Evolutionary conservation across 257 asterid species (phyloP), one percentile per base, ranked within the genome.

Genomic region (Plantago elongata): DNA sequence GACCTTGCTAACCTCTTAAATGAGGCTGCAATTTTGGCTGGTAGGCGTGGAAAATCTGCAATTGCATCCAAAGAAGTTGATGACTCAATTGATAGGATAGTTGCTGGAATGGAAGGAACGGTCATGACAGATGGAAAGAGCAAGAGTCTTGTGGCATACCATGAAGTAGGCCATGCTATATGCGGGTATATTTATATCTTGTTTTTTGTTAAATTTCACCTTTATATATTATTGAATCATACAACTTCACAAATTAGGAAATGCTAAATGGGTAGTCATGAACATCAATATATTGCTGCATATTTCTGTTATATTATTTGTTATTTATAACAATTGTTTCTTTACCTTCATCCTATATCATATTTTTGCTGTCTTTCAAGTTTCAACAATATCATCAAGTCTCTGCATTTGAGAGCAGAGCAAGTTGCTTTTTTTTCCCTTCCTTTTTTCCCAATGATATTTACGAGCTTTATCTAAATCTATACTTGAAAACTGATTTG

Each of bases 41-140:
- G 97, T 49, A 72, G 97, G 60, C 93, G 95, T n/a, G 99, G 89
- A 43, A 89, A 78, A 78, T 57, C 89, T 5, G 92, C 87, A 27
- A 89, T 93, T 38, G 76, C 99, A 17, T 83, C 95, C 14, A 89
- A 85, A 80, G 99, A 93, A 73, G 80, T 89, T 45, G 99, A 93
- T 69, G 99, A 93, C 66, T 89, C 97, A 9, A 93, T 93, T 66
- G 99, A 93, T 69, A 82, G 97, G 78, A 93, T 89, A 45, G 99
- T 93, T 61, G 99, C 97, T 13, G 99, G 99, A 56, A 93, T 93
- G 99, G 97, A 93, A 75, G 96, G 99, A 46, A 93, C 96, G 43
- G 84, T 82, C 38, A 93, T 93, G 99, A 93, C 99, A 37, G 99
- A 93, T 71, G 99, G 99, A 54, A 93, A 93, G 86, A 89, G 99